Conservation (phyloP, 306 rosid species). For the Neltuma alba region DNA sequence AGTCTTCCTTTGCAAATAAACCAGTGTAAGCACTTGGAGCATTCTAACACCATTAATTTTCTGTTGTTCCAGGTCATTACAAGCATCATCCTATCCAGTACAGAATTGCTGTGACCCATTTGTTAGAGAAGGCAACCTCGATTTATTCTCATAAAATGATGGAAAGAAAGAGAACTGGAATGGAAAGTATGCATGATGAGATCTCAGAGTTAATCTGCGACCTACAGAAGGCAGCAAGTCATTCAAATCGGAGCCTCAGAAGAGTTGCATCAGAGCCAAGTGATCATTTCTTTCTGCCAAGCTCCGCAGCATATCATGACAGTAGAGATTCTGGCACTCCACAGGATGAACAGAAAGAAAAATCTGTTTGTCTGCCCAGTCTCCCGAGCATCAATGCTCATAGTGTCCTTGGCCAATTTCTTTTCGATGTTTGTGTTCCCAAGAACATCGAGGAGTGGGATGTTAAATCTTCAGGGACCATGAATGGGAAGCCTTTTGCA, state of each 20-base stretch:
- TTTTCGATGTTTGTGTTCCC: constrained; percentile 75
- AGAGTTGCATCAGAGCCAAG: constrained; percentile 69
- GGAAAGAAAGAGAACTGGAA: constrained; percentile 49
- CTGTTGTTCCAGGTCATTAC: constrained; percentile 57
- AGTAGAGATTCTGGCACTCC: constrained; percentile 37
- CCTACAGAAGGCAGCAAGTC: constrained; percentile 68
- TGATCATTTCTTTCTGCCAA: constrained; percentile 70
- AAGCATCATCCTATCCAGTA: constrained; percentile 61
- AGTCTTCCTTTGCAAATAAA: background rate
- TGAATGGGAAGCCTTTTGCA: constrained; percentile 55
- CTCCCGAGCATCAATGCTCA: constrained; percentile 67
- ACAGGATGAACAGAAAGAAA: constrained; percentile 57
- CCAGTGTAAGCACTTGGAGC: background rate
- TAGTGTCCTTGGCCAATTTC: constrained; percentile 66
- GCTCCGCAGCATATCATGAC: constrained; percentile 51
- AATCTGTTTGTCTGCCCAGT: constrained; percentile 45
- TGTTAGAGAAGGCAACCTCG: constrained; percentile 61
- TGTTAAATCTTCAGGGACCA: constrained; percentile 41
- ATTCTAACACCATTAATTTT: background rate
- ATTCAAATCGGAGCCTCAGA: constrained; percentile 63
- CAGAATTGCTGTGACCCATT: constrained; percentile 58
- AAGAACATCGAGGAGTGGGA: constrained; percentile 81
- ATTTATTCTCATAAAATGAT: constrained; percentile 52
- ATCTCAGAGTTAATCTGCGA: constrained; percentile 68
- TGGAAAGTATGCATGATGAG: constrained; percentile 56